phyloP scores from a whole-genome alignment of 2,329 filamentous ascomycete species.

The Colletotrichum tabaci region DNA sequence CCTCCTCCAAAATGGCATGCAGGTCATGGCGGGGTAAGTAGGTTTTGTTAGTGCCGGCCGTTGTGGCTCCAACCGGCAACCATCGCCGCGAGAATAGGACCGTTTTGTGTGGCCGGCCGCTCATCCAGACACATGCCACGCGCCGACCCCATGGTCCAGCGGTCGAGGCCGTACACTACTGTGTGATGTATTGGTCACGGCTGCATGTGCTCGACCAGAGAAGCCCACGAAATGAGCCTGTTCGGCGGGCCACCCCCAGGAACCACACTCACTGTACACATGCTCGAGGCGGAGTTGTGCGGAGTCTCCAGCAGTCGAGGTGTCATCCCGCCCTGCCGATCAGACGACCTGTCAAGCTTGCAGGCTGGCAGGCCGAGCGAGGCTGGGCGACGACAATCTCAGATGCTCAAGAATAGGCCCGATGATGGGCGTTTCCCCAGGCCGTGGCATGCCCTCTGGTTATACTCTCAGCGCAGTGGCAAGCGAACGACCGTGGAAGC shows the following conservation, averaged over 20 bases:
- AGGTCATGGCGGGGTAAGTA: constrained; percentile 24
- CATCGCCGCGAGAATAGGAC: constrained; percentile 33
- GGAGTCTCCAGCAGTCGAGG: constrained; percentile 18
- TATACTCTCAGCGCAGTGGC: neutral
- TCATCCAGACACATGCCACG: neutral
- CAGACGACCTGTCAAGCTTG: constrained; percentile 23
- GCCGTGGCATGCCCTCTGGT: no score
- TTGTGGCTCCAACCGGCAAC: constrained; percentile 33
- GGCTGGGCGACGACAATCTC: neutral
- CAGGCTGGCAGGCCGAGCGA: neutral
- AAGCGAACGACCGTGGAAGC: neutral
- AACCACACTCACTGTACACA: neutral
- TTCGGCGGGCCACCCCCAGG: neutral
- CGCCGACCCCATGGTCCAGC: neutral
- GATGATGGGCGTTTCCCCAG: neutral
- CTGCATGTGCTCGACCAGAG: neutral
- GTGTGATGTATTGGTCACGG: neutral
- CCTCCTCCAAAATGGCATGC: constrained; percentile 24
- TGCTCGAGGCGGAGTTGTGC: constrained; percentile 31
- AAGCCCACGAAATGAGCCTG: neutral
- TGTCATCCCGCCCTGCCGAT: constrained; percentile 23
- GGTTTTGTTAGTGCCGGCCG: constrained; percentile 33
- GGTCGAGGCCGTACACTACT: neutral
- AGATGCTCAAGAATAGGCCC: constrained; percentile 17
- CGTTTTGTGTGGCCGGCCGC: constrained; percentile 11